Percentiles rank a stretch among this genome's conserved stretches.
Evolutionary conservation across 2,329 filamentous ascomycete genomes (phyloP).

Genomic region (Knufia petricola): DNA sequence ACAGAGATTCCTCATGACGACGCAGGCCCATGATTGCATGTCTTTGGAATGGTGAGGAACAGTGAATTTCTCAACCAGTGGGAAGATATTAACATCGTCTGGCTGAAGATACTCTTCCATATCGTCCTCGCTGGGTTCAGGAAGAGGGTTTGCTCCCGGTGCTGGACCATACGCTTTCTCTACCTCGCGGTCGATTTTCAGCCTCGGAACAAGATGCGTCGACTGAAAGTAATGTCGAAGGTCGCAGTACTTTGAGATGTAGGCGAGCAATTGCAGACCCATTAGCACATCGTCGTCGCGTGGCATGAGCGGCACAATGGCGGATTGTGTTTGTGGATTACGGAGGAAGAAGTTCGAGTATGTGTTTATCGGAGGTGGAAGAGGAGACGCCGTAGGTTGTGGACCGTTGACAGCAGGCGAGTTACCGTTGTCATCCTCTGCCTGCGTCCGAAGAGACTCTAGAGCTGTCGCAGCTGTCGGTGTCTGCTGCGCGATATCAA

Average conservation of each 20-base stretch:
- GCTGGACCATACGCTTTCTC: conserved; percentile 66
- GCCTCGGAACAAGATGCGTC: conserved; percentile 82
- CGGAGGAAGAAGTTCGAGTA: conserved; percentile 75
- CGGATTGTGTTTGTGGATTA: conserved; percentile 56
- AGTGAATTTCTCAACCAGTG: conserved; percentile 95
- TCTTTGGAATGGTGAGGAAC: conserved; percentile 88
- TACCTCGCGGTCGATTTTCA: conserved; percentile 82
- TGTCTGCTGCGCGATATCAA: conserved; percentile 84
- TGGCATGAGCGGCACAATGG: conserved; percentile 81
- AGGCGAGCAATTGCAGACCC: conserved; percentile 91
- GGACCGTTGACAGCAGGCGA: conserved; percentile 60
- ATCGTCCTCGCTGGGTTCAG: conserved; percentile 50
- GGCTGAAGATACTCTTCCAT: conserved; percentile 83
- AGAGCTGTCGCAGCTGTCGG: conserved; percentile 76
- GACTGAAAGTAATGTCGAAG: conserved; percentile 90
- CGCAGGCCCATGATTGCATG: conserved; percentile 99
- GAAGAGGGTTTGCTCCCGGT: conserved; percentile 41
- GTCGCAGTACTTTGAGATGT: conserved; percentile 98
- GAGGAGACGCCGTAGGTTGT: conserved; percentile 62
- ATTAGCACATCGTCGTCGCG: conserved; percentile 96
- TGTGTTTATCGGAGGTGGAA: conserved; percentile 53
- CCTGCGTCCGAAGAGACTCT: conserved; percentile 58
- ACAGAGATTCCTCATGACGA: conserved; percentile 97
- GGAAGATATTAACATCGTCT: conserved; percentile 97
- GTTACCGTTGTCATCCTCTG: conserved; percentile 59